Evolutionary conservation across 1,284 basidiomycete species (phyloP).

Genomic region (Golubevia sp.): DNA sequence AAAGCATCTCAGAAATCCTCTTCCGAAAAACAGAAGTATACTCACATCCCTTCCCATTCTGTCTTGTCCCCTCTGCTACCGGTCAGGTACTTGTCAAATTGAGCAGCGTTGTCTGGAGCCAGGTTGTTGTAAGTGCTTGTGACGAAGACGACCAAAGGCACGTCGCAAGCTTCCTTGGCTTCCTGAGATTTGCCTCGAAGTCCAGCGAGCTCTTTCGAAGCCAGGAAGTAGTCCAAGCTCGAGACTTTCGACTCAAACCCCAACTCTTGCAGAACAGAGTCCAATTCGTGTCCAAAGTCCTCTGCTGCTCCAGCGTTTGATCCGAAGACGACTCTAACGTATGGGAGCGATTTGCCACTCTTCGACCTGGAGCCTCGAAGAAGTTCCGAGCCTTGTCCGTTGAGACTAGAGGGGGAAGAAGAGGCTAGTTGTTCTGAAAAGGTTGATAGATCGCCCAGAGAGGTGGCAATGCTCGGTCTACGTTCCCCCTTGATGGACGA

Average conservation of each 20-base stretch:
- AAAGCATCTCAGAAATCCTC: not conserved
- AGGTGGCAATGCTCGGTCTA: not conserved
- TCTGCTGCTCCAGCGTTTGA: not conserved
- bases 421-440: not conserved
- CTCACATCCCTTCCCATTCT: not conserved
- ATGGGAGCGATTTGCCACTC: not conserved
- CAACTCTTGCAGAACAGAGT: not conserved
- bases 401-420: not conserved
- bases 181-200: not conserved
- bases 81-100: not conserved
- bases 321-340: not conserved
- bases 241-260: not conserved
- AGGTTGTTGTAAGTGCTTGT: not conserved
- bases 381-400: not conserved
- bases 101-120: not conserved
- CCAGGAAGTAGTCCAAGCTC: not conserved
- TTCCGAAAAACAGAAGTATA: not conserved
- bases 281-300: conserved; percentile 1
- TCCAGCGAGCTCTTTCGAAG: not conserved
- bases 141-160: not conserved
- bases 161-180: not conserved
- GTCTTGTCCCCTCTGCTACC: not conserved
- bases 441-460: not conserved
- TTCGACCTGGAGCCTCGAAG: not conserved
- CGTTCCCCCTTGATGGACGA: too few relatives aligned